Percentiles rank a stretch among this genome's conserved stretches.
Conservation (phyloP, 345 rosid genomes). For the Salix exigua region DNA sequence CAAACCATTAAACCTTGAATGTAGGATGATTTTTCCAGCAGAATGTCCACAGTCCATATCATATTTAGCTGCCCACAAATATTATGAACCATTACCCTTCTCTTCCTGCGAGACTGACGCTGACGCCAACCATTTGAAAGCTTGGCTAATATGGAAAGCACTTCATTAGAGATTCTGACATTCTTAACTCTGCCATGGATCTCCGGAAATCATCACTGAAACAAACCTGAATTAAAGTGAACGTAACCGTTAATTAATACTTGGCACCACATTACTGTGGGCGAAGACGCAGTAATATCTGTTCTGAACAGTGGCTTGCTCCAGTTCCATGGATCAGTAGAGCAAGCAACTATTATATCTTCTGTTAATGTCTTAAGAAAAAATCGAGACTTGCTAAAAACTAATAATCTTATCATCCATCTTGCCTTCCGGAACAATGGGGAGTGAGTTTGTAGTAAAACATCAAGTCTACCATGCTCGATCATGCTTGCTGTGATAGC, state of each 20-base stretch:
- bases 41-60: slow-evolving; percentile 35
- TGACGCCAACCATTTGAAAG: slow-evolving; percentile 32
- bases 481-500: neutral
- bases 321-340: no score
- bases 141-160: slow-evolving; percentile 18
- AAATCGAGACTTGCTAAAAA: no score
- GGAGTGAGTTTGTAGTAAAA: neutral
- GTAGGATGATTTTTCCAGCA: slow-evolving; percentile 11
- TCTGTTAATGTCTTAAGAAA: no score
- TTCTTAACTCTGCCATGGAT: slow-evolving; percentile 18
- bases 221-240: slow-evolving; percentile 13
- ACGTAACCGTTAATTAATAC: neutral
- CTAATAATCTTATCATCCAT: neutral
- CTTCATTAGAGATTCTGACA: slow-evolving; percentile 10
- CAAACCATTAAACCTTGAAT: slow-evolving; percentile 36
- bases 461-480: neutral
- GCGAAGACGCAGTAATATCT: no score
- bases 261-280: neutral
- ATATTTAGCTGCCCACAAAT: slow-evolving; percentile 21
- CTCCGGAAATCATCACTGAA: slow-evolving; percentile 26
- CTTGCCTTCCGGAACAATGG: neutral
- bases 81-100: neutral
- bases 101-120: slow-evolving; percentile 1
- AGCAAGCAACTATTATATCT: no score
- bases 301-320: no score